Conservation (phyloP, 441 rosid genomes). For the Pelargonium fulgidum region DNA sequence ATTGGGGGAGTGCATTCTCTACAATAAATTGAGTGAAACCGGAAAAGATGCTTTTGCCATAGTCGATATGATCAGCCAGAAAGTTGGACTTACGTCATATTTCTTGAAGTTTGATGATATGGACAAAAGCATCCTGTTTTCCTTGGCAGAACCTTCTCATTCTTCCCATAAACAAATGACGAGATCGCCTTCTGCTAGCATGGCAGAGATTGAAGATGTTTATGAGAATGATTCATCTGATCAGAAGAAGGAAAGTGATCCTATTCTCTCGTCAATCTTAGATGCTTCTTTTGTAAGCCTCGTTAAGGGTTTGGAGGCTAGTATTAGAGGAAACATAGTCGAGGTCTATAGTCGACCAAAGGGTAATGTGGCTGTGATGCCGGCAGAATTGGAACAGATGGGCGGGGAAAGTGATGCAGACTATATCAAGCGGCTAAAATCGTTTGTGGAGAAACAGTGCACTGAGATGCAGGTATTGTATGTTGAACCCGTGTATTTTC, state of each 20-base stretch:
- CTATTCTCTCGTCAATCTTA: constrained; percentile 55
- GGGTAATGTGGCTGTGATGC: constrained; percentile 73
- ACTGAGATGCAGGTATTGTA: constrained; percentile 67
- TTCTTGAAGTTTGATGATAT: constrained; percentile 81
- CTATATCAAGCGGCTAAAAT: constrained; percentile 63
- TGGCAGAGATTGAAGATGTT: constrained; percentile 70
- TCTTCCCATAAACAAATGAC: constrained; percentile 50
- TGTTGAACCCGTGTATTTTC: not conserved
- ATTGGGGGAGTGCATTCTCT: constrained; percentile 76
- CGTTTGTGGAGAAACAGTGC: constrained; percentile 79
- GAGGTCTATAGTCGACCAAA: constrained; percentile 73
- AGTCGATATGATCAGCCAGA: constrained; percentile 82
- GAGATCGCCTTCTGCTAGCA: constrained; percentile 77
- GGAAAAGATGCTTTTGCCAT: constrained; percentile 74
- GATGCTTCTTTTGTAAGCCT: constrained; percentile 52
- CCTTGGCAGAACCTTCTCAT: constrained; percentile 44
- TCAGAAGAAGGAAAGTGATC: constrained; percentile 60
- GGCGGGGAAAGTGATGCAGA: constrained; percentile 66
- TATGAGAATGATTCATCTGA: constrained; percentile 44
- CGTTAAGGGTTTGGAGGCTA: constrained; percentile 56
- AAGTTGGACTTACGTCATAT: constrained; percentile 76
- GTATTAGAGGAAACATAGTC: constrained; percentile 58
- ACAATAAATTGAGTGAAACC: constrained; percentile 60
- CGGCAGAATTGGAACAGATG: constrained; percentile 77
- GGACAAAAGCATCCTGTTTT: constrained; percentile 66